These are phyloP conservation scores for Periconia sp. DNA, from an alignment of 2,329 filamentous ascomycete species.

Conservation along the genomic window DNA sequence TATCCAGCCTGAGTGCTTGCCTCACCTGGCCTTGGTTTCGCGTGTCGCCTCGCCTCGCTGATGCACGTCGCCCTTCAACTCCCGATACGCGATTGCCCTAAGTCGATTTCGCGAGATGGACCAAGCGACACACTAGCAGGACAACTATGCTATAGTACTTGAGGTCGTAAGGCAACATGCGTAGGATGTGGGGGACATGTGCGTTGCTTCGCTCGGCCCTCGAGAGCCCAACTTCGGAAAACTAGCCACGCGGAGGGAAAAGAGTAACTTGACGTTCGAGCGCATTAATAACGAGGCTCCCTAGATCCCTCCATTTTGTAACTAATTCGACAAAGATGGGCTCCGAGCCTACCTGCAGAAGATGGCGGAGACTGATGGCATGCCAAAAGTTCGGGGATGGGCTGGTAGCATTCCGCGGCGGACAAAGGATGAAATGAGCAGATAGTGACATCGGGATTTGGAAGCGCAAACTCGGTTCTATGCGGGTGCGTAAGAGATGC, in stretches of 20 bases:
- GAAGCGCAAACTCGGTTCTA: too few relatives aligned
- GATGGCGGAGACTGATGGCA: conserved; percentile 1
- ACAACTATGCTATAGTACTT: background rate
- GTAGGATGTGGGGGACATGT: background rate
- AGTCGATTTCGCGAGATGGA: background rate
- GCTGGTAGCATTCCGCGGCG: background rate
- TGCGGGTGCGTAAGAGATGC: too few relatives aligned
- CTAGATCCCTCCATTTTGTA: background rate
- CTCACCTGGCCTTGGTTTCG: too few relatives aligned
- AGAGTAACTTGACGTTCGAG: background rate
- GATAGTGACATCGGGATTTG: too few relatives aligned
- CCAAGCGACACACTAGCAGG: background rate
- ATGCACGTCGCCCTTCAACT: background rate
- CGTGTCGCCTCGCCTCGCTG: too few relatives aligned
- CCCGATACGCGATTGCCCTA: background rate
- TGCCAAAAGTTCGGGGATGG: background rate
- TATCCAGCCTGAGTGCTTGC: too few relatives aligned
- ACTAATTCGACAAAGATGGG: background rate
- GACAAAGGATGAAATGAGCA: too few relatives aligned
- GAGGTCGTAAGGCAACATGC: background rate
- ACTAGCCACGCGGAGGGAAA: background rate
- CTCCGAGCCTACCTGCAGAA: background rate
- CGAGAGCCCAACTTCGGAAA: background rate
- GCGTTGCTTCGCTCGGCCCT: background rate
- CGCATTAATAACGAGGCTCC: background rate